Base-by-base conservation (phyloP, 2,329 filamentous ascomycete species). In the Epichloe brachyelytri region DNA sequence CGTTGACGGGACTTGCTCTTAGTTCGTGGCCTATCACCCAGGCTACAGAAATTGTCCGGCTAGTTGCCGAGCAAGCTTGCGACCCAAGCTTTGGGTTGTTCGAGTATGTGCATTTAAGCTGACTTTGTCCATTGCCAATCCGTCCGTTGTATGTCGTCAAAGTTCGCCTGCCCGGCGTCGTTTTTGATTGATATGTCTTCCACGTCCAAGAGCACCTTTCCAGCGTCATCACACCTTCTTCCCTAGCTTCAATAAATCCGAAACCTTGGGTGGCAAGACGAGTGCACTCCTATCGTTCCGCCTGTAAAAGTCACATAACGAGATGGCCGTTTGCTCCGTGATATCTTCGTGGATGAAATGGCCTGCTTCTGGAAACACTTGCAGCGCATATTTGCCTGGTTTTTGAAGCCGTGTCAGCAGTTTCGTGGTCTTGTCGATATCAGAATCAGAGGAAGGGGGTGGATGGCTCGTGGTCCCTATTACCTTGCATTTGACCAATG, bases 321-420 rank as follows among this genome's bases (percentile, higher is more conserved):
- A 78, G 58, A 85, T 75, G 0, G 93, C 93, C 43, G 86, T 94
- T 72, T 91, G 94, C 62, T 89, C 86, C 0, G 93, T 90, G 47
- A 91, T 78, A 65, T 98, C 93, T 66, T 98, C 93, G 57, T 98
- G 93, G 51, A 98, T 82, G 62, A 98, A 98, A 66, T 98, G 93
- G 0, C 93, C 93, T 1, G 93, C 89, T 64, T 95, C 88, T 0
- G 93, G 90, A 60, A 97, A 86, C 6, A 98, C 90, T 59, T 95
- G 87, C 44, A 98, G 73, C 52, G 95, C 89, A 63, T 97, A 98
- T 75, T 97, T 97, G 5, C 90, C 85, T 81, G 14, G 8, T 10
- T 14, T 46, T 34, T 34, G 17, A 33, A 46, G 10, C 8, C 30
- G 30, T 22, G 26, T 38, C 8, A 48, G 30, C 10, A 20, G 7